phyloP scores from a whole-genome alignment of 345 rosid species.

The Gynandropsis gynandra region DNA sequence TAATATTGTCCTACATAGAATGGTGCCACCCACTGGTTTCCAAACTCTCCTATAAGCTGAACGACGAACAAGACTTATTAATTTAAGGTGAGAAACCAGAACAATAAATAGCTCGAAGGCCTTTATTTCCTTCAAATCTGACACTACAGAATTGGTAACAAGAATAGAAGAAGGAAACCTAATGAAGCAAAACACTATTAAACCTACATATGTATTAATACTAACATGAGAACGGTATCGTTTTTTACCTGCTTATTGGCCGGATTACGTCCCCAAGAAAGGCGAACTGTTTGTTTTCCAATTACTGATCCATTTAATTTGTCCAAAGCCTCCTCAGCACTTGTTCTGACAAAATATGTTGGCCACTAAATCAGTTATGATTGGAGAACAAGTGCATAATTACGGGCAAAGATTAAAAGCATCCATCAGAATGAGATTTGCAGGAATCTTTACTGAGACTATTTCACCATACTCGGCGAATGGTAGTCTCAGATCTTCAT shows the following conservation, averaged over 20 bases:
- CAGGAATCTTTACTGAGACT: slow-evolving; percentile 82
- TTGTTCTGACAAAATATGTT: slow-evolving; percentile 35
- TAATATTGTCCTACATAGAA: slow-evolving; percentile 73
- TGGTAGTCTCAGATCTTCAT: slow-evolving; percentile 78
- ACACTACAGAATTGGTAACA: too few relatives aligned
- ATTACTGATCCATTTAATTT: slow-evolving; percentile 55
- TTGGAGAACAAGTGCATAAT: not conserved
- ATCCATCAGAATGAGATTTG: not conserved
- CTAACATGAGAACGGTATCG: not conserved
- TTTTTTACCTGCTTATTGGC: slow-evolving; percentile 63
- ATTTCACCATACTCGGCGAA: slow-evolving; percentile 80
- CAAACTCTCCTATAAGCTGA: slow-evolving; percentile 66
- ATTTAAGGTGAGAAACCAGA: not conserved
- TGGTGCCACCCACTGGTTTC: slow-evolving; percentile 74
- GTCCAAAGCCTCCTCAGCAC: slow-evolving; percentile 91
- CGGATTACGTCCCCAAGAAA: slow-evolving; percentile 83
- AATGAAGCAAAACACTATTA: not conserved
- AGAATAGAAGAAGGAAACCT: too few relatives aligned
- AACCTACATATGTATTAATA: too few relatives aligned
- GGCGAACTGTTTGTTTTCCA: slow-evolving; percentile 69
- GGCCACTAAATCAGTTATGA: not conserved
- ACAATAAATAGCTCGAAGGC: not conserved
- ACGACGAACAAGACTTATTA: slow-evolving; percentile 1
- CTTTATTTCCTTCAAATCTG: too few relatives aligned
- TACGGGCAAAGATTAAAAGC: not conserved